Base-by-base conservation (phyloP, 2,329 filamentous ascomycete species). In the Gliomastix tumulicola region DNA sequence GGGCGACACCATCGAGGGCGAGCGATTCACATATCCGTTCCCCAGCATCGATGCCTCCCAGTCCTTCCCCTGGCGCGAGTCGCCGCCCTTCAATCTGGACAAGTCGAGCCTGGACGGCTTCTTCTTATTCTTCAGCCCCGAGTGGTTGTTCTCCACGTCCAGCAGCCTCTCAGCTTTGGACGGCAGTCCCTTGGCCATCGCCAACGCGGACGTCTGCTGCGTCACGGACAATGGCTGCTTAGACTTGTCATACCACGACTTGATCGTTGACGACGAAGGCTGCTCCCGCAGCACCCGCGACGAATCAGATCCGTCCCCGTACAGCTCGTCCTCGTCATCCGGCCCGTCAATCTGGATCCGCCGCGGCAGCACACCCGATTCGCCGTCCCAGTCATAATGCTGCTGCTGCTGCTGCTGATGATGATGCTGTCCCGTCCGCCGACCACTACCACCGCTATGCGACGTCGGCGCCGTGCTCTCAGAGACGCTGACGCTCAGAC, bases 141-240 rank as follows among this genome's bases (percentile, higher is more conserved):
- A 33, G 32, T 48, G 21, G 33, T 46, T 28, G 49, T 51, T 44
- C 44, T 70, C 65, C 37, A 69, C 61, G 43, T 72, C 68, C 17
- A 75, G 56, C 32, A 71, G 48, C 28, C 58, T 55, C 36, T 60
- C 62, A 1, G 66, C 59, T 45, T 75, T 75, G 31, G 59, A 49
- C 0, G 72, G 70, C 6, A 69, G 50, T 4, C 71, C 72, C 45
- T 72, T 76, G 17, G 73, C 71, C 66, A 78, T 77, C 41, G 72
- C 69, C 2, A 73, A 75, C 30, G 63, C 69, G 1, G 73, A 76
- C 0, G 74, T 76, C 49, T 78, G 74, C 46, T 76, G 74, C 2
- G 73, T 75, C 41, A 76, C 68, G n/a, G 69, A 63, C 6, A 77
- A 60, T 10, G 73, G 71, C 33, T 72, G 62, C 46, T 73, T 74